Base-by-base conservation (phyloP, 2,329 filamentous ascomycete genomes). In the Aaosphaeria pasadenensis region DNA sequence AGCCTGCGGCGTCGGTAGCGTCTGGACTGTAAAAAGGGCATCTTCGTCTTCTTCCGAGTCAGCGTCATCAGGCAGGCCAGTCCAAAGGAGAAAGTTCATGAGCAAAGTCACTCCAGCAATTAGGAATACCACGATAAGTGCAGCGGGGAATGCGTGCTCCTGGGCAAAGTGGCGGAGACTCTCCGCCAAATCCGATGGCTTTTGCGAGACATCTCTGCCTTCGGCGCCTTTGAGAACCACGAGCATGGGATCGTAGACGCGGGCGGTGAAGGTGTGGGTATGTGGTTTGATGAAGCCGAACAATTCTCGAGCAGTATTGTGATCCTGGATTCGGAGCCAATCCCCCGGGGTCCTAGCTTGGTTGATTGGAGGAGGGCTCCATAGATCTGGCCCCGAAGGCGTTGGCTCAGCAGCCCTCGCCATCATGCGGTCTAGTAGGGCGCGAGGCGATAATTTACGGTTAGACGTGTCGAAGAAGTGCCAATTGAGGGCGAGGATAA, bases 261-360 rank as follows among this genome's bases (percentile, higher is more conserved):
- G 80, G 24, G 88, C 87, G 13, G 89, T 75, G 63, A 90, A 89
- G 65, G 83, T 87, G 60, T 88, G 79, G 1, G 84, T 81, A 46
- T 79, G 75, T 5, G 88, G 88, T 54, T 89, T 90, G 57, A 91
- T 80, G 31, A 88, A 80, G n/a, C 82, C 78, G 63, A 91, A 89
- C 11, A 91, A 80, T 60, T 91, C 88, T 35, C 80, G 81, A 2
- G 87, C 88, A 1, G 87, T 90, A 60, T 89, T 86, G 57, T 90
- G 87, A 57, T 91, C 88, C 64, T 91, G 88, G 47, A 90, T 76
- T 29, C 81, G 80, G 43, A 91, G 75, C 88, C 88, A 92, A 11
- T 88, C 86, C 4, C 80, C 83, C 1, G 86, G 88, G n/a, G 84
- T 88, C 51, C 88, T 78, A 2, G 86, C 87, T 62, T 89, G 87